Evolutionary conservation across 371 early-diverging fungal genomes (phyloP).

Genomic region (Blastocladiella emersonii): DNA sequence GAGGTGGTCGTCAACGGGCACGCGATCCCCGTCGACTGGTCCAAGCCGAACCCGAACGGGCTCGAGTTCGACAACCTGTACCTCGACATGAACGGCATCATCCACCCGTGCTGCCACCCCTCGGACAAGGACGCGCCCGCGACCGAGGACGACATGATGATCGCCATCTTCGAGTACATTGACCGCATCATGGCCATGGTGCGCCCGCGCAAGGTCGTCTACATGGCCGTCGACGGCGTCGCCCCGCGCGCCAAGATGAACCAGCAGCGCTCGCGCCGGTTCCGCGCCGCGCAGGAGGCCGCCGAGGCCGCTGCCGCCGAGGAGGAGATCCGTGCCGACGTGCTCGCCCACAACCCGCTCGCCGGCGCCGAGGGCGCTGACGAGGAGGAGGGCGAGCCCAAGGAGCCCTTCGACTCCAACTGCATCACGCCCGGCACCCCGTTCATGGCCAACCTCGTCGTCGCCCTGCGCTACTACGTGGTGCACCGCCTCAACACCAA

Average conservation of each 20-base stretch:
- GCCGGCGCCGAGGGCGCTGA: conserved; percentile 16
- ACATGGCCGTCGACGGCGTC: conserved; percentile 65
- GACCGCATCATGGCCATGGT: conserved; percentile 35
- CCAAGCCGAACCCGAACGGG: conserved; percentile 85
- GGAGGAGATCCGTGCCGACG: conserved; percentile 16
- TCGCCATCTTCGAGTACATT: conserved; percentile 37
- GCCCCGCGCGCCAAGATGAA: conserved; percentile 99
- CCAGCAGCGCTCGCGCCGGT: conserved; percentile 96
- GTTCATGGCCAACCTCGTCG: conserved; percentile 46
- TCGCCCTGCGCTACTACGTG: conserved; percentile 27
- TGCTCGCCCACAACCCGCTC: not conserved
- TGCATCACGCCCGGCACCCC: conserved; percentile 91
- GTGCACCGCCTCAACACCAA: not conserved
- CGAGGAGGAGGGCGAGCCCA: conserved; percentile 52
- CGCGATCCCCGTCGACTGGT: conserved; percentile 67
- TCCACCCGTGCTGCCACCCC: conserved; percentile 50
- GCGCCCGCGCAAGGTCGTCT: conserved; percentile 39
- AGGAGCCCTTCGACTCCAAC: conserved; percentile 88
- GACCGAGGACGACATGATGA: conserved; percentile 40
- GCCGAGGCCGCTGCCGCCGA: conserved; percentile 48
- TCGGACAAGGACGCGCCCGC: conserved; percentile 13
- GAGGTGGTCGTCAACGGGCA: conserved; percentile 53
- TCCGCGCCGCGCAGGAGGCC: conserved; percentile 82
- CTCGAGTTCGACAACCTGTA: conserved; percentile 64
- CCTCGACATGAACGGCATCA: conserved; percentile 60